Evolutionary conservation across 2,329 filamentous ascomycete genomes (phyloP).

Genomic region (Trichoderma sp.): DNA sequence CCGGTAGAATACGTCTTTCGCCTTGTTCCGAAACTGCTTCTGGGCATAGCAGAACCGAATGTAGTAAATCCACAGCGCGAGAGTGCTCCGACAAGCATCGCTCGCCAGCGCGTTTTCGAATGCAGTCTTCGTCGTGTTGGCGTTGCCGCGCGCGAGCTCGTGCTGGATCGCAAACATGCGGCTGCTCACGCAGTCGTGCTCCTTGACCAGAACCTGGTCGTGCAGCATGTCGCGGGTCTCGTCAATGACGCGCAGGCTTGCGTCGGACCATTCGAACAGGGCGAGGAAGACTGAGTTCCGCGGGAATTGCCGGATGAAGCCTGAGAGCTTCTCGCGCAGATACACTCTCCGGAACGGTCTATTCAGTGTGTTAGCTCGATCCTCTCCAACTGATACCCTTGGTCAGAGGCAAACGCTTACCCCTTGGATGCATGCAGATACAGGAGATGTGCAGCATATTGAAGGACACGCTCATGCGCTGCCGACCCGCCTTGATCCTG

Average conservation of each 20-base stretch:
- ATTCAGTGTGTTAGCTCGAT: conserved; percentile 31
- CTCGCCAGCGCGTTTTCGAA: conserved; percentile 56
- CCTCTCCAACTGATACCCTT: too few relatives aligned
- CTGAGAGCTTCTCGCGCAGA: conserved; percentile 62
- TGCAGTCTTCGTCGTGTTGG: conserved; percentile 52
- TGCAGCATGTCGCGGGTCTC: conserved; percentile 69
- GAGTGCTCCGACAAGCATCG: conserved; percentile 45
- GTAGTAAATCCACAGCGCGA: conserved; percentile 54
- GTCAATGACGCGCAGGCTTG: conserved; percentile 72
- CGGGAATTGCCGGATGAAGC: conserved; percentile 67
- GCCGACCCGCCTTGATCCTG: conserved; percentile 40
- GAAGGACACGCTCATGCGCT: conserved; percentile 66
- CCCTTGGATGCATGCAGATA: conserved; percentile 64
- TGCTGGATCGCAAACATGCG: conserved; percentile 56
- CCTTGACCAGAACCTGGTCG: conserved; percentile 49
- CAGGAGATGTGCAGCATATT: conserved; percentile 68
- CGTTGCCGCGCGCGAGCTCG: conserved; percentile 52
- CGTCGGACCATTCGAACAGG: conserved; percentile 73
- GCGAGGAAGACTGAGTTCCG: conserved; percentile 75
- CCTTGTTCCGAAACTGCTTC: conserved; percentile 44
- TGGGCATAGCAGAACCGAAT: conserved; percentile 50
- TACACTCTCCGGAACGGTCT: conserved; percentile 69
- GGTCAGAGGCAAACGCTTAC: conserved; percentile 40
- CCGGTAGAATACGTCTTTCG: conserved; percentile 53
- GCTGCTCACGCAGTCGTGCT: conserved; percentile 48